Evolutionary conservation across 768 basidiomycete genomes (phyloP).

Genomic region (Amanita pseudoporphyria): DNA sequence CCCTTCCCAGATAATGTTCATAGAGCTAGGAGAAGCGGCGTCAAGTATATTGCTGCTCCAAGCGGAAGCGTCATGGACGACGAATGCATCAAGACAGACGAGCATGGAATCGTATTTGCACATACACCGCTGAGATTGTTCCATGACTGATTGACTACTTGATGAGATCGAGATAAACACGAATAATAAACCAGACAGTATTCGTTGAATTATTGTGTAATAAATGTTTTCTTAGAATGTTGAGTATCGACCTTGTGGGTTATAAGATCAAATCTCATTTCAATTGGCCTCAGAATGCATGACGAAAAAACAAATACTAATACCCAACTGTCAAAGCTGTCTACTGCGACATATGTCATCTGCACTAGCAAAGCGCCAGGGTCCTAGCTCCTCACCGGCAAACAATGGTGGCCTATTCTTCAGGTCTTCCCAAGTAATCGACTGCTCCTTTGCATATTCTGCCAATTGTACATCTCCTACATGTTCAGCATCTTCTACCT

Average conservation of each 20-base stretch:
- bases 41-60: conserved; percentile 84
- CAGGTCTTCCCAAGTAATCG: conserved; percentile 9
- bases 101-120: no score
- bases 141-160: no score
- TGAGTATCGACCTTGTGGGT: no score
- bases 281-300: no score
- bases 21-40: conserved; percentile 85
- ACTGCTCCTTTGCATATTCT: conserved; percentile 8
- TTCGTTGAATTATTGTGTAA: no score
- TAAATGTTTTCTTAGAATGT: no score
- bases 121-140: no score
- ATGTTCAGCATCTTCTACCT: conserved; percentile 3
- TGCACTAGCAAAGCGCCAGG: conserved; percentile 8
- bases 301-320: not conserved
- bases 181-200: no score
- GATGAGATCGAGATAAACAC: no score
- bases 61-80: conserved; percentile 95
- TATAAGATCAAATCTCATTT: no score
- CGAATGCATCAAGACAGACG: no score
- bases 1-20: conserved; percentile 99
- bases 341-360: conserved; percentile 9
- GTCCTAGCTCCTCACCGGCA: conserved; percentile 6
- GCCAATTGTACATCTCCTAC: conserved; percentile 8
- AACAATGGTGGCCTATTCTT: conserved; percentile 8
- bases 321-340: conserved; percentile 1